Base-by-base conservation (phyloP, 257 asterid species). In the Scutellaria barbata region DNA sequence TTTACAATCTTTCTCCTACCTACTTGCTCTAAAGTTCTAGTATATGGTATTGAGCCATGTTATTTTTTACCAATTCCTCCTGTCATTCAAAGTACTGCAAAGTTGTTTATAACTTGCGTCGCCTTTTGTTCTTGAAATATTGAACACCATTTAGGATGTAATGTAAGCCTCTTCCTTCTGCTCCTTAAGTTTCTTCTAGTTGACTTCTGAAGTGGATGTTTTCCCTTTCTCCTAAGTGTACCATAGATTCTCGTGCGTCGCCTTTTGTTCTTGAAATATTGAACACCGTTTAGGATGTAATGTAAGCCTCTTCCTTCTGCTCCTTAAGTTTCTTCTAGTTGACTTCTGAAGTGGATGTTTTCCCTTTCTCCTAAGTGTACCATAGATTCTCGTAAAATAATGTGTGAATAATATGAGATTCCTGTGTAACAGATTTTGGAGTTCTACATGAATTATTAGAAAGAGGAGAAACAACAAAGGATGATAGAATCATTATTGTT, bases 361-460 rank as follows among this genome's bases (percentile, higher is more conserved):
- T 60, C 63, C 69, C 61, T 51, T 33, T 40, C 33, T 18, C 50
- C 33, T 9, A 30, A 4, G 48, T 48, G 52, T 12, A 42, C 33
- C 14, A 22, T 41, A 41, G 17, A 37, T 33, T 20, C 13, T 59
- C 56, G 8, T 22, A 46, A 42, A 45, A 18, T 0, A 35, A 58
- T 40, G 48, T 30, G 22, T 58, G 18, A 10, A 46, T n/a, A 16
- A 45, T 33, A 33, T 43, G 58, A 17, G 41, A 46, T 46, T 33
- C n/a, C 14, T 30, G 68, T 57, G 3, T 57, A 47, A 13, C 4
- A 14, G 33, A 20, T 4, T 12, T 41, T 18, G 47, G 54, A 22
- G 22, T 8, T 54, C 71, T 13, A 40, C 54, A 43, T 65, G 71
- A 42, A 40, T 25, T 69, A 30, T 35, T 25, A 11, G 40, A 25